Evolutionary conservation across 805 yeast species (phyloP).

Genomic region (Blastobotrys attinorum): DNA sequence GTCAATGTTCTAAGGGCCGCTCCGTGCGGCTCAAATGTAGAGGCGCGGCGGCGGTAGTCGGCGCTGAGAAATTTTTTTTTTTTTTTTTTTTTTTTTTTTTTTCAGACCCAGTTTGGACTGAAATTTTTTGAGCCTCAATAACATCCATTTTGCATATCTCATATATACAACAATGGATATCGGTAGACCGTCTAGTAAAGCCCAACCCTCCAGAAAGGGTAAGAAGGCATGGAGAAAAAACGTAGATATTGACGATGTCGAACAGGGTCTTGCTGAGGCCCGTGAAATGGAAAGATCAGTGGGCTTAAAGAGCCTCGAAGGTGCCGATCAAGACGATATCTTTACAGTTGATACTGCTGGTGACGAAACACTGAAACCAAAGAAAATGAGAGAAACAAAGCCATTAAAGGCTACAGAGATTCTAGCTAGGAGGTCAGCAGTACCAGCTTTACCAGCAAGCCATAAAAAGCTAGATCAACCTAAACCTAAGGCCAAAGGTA

Average conservation of each 20-base stretch:
- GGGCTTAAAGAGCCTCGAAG: slow-evolving; percentile 10
- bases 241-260: slow-evolving; percentile 77
- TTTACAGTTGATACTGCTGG: slow-evolving; percentile 65
- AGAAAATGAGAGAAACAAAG: slow-evolving; percentile 36
- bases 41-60: too few species aligned
- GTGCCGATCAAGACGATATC: slow-evolving; percentile 34
- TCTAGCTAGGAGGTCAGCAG: slow-evolving; percentile 67
- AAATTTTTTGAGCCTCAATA: slow-evolving; percentile 1
- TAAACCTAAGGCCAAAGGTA: slow-evolving; percentile 31
- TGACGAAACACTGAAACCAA: slow-evolving; percentile 37
- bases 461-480: slow-evolving; percentile 27
- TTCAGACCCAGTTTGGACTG: background rate
- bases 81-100: too few species aligned
- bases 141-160: background rate
- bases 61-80: too few species aligned
- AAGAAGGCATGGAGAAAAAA: slow-evolving; percentile 91
- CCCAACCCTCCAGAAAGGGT: slow-evolving; percentile 83
- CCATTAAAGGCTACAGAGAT: slow-evolving; percentile 58
- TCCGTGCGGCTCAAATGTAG: too few species aligned
- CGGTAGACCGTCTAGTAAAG: slow-evolving; percentile 49
- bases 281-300: slow-evolving; percentile 45
- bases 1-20: too few species aligned
- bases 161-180: slow-evolving; percentile 30
- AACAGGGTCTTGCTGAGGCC: slow-evolving; percentile 56
- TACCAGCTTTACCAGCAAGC: slow-evolving; percentile 48